Conservation (phyloP, 305 asterid genomes). For the Plantago lanceolata region DNA sequence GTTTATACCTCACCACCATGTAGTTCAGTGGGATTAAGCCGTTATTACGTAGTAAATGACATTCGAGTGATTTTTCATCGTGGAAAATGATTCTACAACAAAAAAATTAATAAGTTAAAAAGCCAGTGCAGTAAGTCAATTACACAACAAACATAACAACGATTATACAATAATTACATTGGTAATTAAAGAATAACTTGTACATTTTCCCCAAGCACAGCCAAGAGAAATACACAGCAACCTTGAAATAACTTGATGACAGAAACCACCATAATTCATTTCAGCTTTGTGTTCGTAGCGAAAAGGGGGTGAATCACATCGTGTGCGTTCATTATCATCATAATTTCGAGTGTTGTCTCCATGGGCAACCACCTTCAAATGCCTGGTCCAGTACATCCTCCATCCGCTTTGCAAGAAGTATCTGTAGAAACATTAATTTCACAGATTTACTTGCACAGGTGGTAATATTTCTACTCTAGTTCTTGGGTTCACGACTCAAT, state of each 20-base stretch:
- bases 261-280: background rate
- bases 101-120: background rate
- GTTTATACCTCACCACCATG: no score
- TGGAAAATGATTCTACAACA: no score
- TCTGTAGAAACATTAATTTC: conserved; percentile 34
- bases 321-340: conserved; percentile 34
- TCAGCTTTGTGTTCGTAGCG: background rate
- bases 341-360: conserved; percentile 66
- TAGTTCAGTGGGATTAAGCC: no score
- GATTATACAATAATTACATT: conserved; percentile 2
- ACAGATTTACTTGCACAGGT: background rate
- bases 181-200: background rate
- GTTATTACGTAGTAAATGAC: no score
- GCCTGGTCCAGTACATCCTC: conserved; percentile 98
- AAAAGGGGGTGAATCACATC: background rate
- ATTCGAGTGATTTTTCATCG: no score
- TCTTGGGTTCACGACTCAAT: background rate
- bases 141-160: background rate
- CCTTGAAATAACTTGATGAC: background rate
- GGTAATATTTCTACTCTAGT: background rate
- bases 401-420: conserved; percentile 75
- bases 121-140: background rate
- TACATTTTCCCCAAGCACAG: background rate
- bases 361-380: conserved; percentile 96
- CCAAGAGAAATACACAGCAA: background rate